A percentile compares a stretch with the other conserved stretches of the same genome.
phyloP scores from a whole-genome alignment of 2,329 filamentous ascomycete species.

The Gaeumannomyces tritici region DNA sequence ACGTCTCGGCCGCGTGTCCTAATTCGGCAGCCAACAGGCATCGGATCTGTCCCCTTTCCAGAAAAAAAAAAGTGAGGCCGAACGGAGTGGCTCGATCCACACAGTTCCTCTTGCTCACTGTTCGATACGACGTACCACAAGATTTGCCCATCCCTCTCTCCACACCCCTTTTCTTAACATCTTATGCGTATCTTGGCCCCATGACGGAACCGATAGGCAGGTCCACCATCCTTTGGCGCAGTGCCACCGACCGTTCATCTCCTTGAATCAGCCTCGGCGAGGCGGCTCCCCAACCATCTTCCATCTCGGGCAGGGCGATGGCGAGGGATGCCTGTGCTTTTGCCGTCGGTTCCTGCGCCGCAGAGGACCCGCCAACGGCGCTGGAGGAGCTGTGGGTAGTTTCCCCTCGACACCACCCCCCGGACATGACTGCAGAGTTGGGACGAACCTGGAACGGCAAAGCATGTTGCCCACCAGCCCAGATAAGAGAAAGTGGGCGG shows the following conservation, averaged over 20 bases:
- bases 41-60: not conserved
- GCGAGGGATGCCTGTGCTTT: not conserved
- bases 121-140: not conserved
- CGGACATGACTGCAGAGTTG: not conserved
- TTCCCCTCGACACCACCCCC: no score
- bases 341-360: no score
- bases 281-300: not conserved
- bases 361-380: not conserved
- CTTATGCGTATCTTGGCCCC: not conserved
- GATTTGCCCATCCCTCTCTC: not conserved
- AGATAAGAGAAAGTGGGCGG: not conserved
- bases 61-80: not conserved
- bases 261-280: not conserved
- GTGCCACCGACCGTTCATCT: not conserved
- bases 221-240: no score
- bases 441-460: not conserved
- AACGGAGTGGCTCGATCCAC: not conserved
- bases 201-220: no score
- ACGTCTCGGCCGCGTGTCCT: not conserved
- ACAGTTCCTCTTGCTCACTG: not conserved
- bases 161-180: not conserved
- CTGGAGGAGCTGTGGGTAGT: no score
- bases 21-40: no score
- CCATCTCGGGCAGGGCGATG: not conserved
- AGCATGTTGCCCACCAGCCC: no score